Evolutionary conservation across 306 rosid genomes (phyloP).

Genomic region (Astragalus membranaceus): DNA sequence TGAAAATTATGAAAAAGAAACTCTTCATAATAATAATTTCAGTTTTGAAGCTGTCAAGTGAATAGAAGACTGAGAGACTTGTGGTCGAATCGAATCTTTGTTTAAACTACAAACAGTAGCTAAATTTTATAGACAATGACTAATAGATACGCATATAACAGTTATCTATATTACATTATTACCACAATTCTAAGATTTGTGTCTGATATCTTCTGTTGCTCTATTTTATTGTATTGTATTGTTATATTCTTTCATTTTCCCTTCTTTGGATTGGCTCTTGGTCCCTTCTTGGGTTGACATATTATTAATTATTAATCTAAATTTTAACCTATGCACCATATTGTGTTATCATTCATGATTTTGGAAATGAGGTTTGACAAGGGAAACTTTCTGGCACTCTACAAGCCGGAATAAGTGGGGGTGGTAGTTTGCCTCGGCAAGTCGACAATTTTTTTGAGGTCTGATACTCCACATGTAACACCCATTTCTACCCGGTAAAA

Average conservation of each 20-base stretch:
- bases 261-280: background rate
- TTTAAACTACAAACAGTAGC: background rate
- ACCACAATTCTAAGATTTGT: no score
- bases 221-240: no score
- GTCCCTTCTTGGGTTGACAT: background rate
- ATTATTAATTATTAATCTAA: background rate
- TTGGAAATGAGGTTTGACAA: conserved; percentile 19
- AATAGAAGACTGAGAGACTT: background rate
- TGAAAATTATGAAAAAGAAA: background rate
- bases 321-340: background rate
- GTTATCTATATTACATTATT: no score
- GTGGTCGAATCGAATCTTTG: background rate
- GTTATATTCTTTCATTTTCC: no score
- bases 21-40: background rate
- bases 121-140: background rate
- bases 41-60: background rate
- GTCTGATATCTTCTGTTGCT: background rate
- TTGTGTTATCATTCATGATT: conserved; percentile 7
- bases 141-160: background rate
- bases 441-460: conserved; percentile 88
- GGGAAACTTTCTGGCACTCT: conserved; percentile 29
- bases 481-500: no score
- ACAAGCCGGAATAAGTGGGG: conserved; percentile 97
- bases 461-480: conserved; percentile 20
- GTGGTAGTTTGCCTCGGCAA: conserved; percentile 69